Conservation (phyloP, 2,329 filamentous ascomycete genomes). For the Aspergillus fijiensis region DNA sequence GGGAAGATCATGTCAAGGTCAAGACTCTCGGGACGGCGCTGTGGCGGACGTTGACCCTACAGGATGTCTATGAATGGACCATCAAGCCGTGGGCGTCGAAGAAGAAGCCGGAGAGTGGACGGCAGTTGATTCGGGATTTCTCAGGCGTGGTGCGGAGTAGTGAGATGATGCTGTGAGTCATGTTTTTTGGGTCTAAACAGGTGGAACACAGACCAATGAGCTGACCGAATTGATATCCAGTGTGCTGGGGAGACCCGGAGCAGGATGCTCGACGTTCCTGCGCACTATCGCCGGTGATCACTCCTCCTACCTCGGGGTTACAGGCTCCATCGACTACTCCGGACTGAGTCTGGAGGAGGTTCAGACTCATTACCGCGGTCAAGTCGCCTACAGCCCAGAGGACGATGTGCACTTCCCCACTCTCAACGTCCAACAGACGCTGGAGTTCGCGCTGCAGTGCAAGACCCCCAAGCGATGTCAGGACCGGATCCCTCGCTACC, state of each 20-base stretch:
- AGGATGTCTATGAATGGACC: constrained; percentile 61
- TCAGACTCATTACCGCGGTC: constrained; percentile 64
- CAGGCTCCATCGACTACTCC: constrained; percentile 67
- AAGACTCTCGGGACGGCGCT: constrained; percentile 69
- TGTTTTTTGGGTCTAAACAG: too few relatives aligned
- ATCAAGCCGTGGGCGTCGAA: constrained; percentile 50
- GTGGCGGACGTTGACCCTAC: constrained; percentile 71
- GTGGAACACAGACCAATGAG: too few relatives aligned
- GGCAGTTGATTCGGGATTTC: constrained; percentile 61
- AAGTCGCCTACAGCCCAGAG: constrained; percentile 71
- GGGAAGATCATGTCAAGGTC: constrained; percentile 61
- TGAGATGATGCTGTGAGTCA: constrained; percentile 61
- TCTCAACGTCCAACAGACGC: constrained; percentile 69
- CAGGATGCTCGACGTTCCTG: constrained; percentile 70
- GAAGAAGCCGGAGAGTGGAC: constrained; percentile 46
- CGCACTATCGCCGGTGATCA: constrained; percentile 68
- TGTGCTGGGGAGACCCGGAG: constrained; percentile 66
- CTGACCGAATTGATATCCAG: constrained; percentile 12
- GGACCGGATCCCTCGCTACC: constrained; percentile 62
- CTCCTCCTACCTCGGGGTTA: constrained; percentile 61
- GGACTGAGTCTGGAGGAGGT: constrained; percentile 64
- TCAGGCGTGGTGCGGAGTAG: constrained; percentile 64
- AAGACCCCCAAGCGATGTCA: constrained; percentile 65
- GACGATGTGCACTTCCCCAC: constrained; percentile 70
- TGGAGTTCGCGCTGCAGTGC: constrained; percentile 68